These are phyloP conservation scores for Arachnopeziza araneosa DNA, from an alignment of 2,329 filamentous ascomycete species.

Conservation along the genomic window DNA sequence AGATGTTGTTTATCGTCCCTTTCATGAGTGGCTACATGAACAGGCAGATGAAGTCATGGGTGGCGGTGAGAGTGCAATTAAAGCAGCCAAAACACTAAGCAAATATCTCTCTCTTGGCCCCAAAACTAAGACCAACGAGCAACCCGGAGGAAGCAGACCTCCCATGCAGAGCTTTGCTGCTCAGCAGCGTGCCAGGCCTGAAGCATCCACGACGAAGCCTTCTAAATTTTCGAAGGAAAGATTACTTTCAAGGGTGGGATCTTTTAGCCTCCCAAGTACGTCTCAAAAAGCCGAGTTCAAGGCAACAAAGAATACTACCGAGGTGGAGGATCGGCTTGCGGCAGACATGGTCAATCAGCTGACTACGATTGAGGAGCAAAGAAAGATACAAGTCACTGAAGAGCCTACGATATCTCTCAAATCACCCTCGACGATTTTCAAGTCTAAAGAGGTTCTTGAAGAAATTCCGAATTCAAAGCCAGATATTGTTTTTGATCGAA, in stretches of 20 bases:
- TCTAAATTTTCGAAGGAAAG: constrained; percentile 15
- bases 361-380: constrained; percentile 16
- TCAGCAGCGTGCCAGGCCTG: constrained; percentile 55
- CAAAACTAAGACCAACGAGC: constrained; percentile 5
- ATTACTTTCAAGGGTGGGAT: constrained; percentile 9
- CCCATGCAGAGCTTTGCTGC: constrained; percentile 60
- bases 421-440: constrained; percentile 41
- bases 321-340: constrained; percentile 28
- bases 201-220: constrained; percentile 31
- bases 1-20: constrained; percentile 59
- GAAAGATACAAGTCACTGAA: constrained; percentile 19
- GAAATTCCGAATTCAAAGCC: constrained; percentile 49
- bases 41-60: constrained; percentile 28
- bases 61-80: constrained; percentile 7
- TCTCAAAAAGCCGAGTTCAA: constrained; percentile 14
- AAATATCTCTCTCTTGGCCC: constrained; percentile 10
- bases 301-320: constrained; percentile 18
- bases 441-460: constrained; percentile 46
- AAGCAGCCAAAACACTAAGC: constrained; percentile 12
- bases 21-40: constrained; percentile 55
- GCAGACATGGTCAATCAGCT: constrained; percentile 27
- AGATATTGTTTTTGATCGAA: constrained; percentile 50
- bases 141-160: constrained; percentile 38
- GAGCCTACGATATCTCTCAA: constrained; percentile 37
- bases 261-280: constrained; percentile 9